These are phyloP conservation scores for Barnettozyma californica DNA, from an alignment of 805 yeast species.

Conservation along the genomic window DNA sequence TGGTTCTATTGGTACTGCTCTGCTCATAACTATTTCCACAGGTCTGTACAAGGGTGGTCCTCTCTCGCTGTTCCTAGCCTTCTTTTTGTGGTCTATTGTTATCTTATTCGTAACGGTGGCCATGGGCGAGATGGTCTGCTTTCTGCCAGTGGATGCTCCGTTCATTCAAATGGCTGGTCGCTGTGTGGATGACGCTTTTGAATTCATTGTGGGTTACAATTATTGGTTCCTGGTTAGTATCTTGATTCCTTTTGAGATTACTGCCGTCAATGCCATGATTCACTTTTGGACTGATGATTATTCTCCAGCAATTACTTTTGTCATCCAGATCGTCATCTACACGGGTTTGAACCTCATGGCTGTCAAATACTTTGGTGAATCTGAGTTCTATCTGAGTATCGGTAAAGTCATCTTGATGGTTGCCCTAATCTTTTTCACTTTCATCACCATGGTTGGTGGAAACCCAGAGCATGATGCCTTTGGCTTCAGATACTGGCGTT, in stretches of 20 bases:
- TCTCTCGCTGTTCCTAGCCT: slow-evolving; percentile 54
- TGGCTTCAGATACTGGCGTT: slow-evolving; percentile 47
- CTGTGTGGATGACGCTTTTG: slow-evolving; percentile 67
- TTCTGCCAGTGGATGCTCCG: slow-evolving; percentile 67
- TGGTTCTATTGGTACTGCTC: slow-evolving; percentile 53
- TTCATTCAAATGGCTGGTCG: slow-evolving; percentile 68
- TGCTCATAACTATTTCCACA: slow-evolving; percentile 46
- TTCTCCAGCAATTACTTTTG: slow-evolving; percentile 62
- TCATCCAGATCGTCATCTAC: slow-evolving; percentile 57
- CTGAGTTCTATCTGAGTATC: slow-evolving; percentile 69
- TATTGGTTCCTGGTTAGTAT: slow-evolving; percentile 66
- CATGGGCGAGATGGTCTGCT: slow-evolving; percentile 71
- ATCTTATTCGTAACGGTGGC: slow-evolving; percentile 58
- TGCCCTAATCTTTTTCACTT: slow-evolving; percentile 66
- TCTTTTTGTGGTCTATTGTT: slow-evolving; percentile 59
- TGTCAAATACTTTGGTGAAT: slow-evolving; percentile 69
- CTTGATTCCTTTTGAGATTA: slow-evolving; percentile 74
- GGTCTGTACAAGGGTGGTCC: slow-evolving; percentile 66
- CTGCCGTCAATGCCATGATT: slow-evolving; percentile 69
- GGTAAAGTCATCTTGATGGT: slow-evolving; percentile 65
- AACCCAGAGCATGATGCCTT: slow-evolving; percentile 60
- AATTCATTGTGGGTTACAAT: slow-evolving; percentile 68
- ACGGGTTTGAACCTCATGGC: slow-evolving; percentile 64
- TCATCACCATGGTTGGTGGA: slow-evolving; percentile 79
- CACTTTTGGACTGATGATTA: slow-evolving; percentile 76